These are phyloP conservation scores for Saitozyma podzolica DNA, from an alignment of 768 basidiomycete genomes.

Conservation along the genomic window DNA sequence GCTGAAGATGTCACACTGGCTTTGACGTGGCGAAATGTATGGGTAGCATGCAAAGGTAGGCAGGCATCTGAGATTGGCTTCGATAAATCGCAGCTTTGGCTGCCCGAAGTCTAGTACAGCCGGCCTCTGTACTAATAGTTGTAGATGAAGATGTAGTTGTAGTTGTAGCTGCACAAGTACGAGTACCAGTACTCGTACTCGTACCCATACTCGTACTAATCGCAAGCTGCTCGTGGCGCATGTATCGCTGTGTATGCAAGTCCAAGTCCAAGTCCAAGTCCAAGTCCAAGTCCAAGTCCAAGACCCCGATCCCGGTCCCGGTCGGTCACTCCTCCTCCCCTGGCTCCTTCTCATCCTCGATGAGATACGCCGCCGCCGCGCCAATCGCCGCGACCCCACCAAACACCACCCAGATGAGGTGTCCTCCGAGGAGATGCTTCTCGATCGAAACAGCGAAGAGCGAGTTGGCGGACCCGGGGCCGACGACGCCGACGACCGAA, in stretches of 20 bases:
- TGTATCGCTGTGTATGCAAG: too few relatives aligned
- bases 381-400: neutral
- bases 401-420: slow-evolving; percentile 33
- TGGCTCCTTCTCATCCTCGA: too few relatives aligned
- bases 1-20: too few relatives aligned
- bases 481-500: slow-evolving; percentile 31
- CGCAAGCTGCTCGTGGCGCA: too few relatives aligned
- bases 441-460: slow-evolving; percentile 43
- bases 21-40: neutral
- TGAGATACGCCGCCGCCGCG: neutral
- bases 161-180: neutral
- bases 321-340: too few relatives aligned
- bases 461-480: slow-evolving; percentile 32
- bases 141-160: neutral
- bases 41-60: neutral
- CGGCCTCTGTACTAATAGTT: neutral
- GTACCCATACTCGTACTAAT: too few relatives aligned
- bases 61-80: too few relatives aligned
- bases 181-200: too few relatives aligned
- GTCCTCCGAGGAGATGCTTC: slow-evolving; percentile 30
- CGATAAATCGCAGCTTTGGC: neutral
- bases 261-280: too few relatives aligned
- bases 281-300: too few relatives aligned
- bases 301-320: too few relatives aligned
- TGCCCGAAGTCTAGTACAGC: neutral